Base-by-base conservation (phyloP, 2,329 filamentous ascomycete genomes). In the Blastomyces emzantsi region DNA sequence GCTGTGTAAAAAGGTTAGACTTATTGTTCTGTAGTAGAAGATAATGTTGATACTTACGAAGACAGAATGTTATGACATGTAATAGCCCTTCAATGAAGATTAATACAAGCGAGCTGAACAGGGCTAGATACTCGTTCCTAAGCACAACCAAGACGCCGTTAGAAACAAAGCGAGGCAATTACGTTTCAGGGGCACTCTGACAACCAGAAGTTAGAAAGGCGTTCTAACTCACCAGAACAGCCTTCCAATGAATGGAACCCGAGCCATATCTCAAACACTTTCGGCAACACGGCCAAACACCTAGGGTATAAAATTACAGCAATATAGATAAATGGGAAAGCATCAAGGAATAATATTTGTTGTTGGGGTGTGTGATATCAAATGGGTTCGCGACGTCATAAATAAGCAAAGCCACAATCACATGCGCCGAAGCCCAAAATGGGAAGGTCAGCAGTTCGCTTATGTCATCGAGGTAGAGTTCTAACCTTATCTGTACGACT, bases 101-200 rank as follows among this genome's bases (percentile, higher is more conserved):
- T 47, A 99, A 84, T 61, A 90, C 71, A 71, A 97, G 89, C 8
- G 93, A 97, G 63, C 87, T 86, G 57, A 94, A 77, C 54, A 99
- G 85, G 49, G 92, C 91, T 67, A 95, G 78, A 78, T 97, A 97
- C 79, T 99, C 92, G 76, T 83, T 83, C 75, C 89, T 92, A 28
- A 43, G 2, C 25, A 51, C 7, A 30, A 3, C 3, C 7, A 5
- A 28, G 33, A 25, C 11, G 15, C 28, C n/a, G 15, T 61, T 39
- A 61, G 33, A 43, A 51, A 36, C n/a, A 25, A 8, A 28, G 36
- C 7, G 28, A n/a, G 8, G n/a, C n/a, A 49, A 49, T 22, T 28
- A 7, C 15, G 11, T 33, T 54, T 54, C 36, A 60, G 57, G 30
- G 22, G 36, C 11, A 15, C 57, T 39, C 8, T 30, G 25, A 41